These are phyloP conservation scores for Salpingoeca rosetta DNA, from an alignment of 78 protist genomes.

Conservation along the genomic window DNA sequence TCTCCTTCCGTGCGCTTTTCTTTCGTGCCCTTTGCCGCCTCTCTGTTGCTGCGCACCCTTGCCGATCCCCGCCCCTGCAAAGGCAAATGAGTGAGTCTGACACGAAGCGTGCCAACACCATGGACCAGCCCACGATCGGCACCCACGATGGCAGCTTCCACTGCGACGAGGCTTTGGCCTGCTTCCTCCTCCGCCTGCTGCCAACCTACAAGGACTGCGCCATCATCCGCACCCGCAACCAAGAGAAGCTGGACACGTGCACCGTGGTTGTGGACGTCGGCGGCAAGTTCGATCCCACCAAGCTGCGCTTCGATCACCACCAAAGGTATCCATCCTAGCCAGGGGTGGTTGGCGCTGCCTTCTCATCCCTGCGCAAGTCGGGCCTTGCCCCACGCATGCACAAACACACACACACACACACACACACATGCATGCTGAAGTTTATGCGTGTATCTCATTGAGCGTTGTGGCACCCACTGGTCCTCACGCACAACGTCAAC, in stretches of 20 bases:
- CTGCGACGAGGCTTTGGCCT: slow-evolving; percentile 79
- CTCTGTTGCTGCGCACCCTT: no score
- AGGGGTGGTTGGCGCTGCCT: slow-evolving; percentile 43
- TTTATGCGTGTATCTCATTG: no score
- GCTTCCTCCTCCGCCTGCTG: slow-evolving; percentile 47
- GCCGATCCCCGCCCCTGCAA: no score
- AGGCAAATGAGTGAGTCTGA: neutral
- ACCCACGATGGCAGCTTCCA: slow-evolving; percentile 73
- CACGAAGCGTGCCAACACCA: neutral
- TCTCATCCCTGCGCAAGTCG: neutral
- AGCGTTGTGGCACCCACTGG: no score
- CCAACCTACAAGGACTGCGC: slow-evolving; percentile 17
- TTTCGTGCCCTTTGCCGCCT: no score
- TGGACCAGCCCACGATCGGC: slow-evolving; percentile 29
- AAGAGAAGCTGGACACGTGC: slow-evolving; percentile 17
- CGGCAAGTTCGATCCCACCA: slow-evolving; percentile 53
- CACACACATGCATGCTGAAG: no score
- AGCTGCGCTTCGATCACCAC: slow-evolving; percentile 73
- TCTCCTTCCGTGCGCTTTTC: no score
- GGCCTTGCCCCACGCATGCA: no score
- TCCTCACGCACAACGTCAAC: no score
- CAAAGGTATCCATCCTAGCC: slow-evolving; percentile 56
- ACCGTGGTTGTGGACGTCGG: slow-evolving; percentile 75
- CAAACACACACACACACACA: no score
- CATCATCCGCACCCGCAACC: slow-evolving; percentile 61